Base-by-base conservation (phyloP, 2,329 filamentous ascomycete species). In the Alternaria dauci region DNA sequence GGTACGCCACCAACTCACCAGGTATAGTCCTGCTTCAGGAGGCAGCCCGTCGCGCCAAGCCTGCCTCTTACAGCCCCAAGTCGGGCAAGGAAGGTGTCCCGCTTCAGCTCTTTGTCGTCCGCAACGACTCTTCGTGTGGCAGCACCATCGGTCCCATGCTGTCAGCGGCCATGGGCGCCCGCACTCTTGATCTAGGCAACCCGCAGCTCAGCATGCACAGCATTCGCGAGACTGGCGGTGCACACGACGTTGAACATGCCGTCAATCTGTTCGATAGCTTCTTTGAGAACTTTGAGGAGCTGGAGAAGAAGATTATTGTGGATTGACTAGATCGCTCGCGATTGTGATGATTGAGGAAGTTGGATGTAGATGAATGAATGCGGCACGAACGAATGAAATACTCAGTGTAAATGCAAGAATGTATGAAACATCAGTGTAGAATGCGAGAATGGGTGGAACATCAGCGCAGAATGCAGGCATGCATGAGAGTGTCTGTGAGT, bases 81-180 rank as follows among this genome's bases (percentile, higher is more conserved):
- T 78, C 81, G 12, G 77, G 81, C 47, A 87, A 86, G 47, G 81
- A 84, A 34, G 89, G 88, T 25, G 93, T 98, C 20, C 95, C 95
- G 14, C 85, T 99, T 55, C 95, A 99, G 82, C 83, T 98, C 39
- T 98, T 98, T 73, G 95, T 99, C 41, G 94, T 98, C 47, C 88
- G 94, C 74, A 99, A 99, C 79, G 95, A 99, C 78, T 95, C 91
- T 4, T 88, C 91, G 53, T 99, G 95, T 78, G 95, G 95, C 57
- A 94, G 92, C 82, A 99, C 95, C 36, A 99, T 99, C 74, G 95
- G 95, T 0, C 95, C 95, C n/a, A 97, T 97, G 89, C 84, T 98
- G 46, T 91, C 91, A 55, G 93, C 94, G 25, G 90, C 90, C 60
- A 83, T 98, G 71, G 95, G 95, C 58, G 89, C 93, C 55, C 86